phyloP scores from a whole-genome alignment of 345 rosid genomes.

The Zanthoxylum bungeanum region DNA sequence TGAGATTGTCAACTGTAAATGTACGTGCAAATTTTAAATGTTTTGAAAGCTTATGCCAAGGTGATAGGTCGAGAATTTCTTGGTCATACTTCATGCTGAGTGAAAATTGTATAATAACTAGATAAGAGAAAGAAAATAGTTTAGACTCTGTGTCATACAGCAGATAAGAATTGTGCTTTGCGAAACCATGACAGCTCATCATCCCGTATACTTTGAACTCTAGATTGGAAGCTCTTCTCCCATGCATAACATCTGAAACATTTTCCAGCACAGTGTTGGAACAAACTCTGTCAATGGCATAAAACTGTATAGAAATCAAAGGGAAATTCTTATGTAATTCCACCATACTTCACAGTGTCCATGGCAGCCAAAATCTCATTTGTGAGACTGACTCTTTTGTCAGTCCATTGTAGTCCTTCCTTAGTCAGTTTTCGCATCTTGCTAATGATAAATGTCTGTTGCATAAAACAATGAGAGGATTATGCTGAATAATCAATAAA shows the following conservation, averaged over 20 bases:
- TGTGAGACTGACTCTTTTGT: slow-evolving; percentile 83
- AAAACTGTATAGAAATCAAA: slow-evolving; percentile 6
- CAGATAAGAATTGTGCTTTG: slow-evolving; percentile 72
- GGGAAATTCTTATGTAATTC: background rate
- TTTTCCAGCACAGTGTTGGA: slow-evolving; percentile 8
- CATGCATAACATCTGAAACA: slow-evolving; percentile 85
- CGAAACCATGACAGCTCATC: slow-evolving; percentile 93
- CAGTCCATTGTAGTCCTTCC: slow-evolving; percentile 94
- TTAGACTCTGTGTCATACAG: slow-evolving; percentile 56
- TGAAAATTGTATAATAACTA: background rate
- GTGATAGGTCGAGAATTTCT: background rate
- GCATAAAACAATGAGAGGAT: slow-evolving; percentile 14
- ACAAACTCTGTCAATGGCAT: slow-evolving; percentile 1
- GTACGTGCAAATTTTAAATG: background rate
- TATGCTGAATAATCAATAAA: background rate
- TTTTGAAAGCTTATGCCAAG: background rate
- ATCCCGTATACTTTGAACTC: slow-evolving; percentile 59
- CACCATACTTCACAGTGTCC: slow-evolving; percentile 90
- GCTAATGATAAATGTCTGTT: slow-evolving; percentile 76
- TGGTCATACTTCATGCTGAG: background rate
- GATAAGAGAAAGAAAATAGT: background rate
- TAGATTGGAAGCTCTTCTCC: slow-evolving; percentile 88
- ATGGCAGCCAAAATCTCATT: slow-evolving; percentile 94
- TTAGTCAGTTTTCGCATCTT: slow-evolving; percentile 83
- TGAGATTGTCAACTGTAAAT: background rate